phyloP scores from a whole-genome alignment of 2,329 filamentous ascomycete species.

The Penicillium sp. region DNA sequence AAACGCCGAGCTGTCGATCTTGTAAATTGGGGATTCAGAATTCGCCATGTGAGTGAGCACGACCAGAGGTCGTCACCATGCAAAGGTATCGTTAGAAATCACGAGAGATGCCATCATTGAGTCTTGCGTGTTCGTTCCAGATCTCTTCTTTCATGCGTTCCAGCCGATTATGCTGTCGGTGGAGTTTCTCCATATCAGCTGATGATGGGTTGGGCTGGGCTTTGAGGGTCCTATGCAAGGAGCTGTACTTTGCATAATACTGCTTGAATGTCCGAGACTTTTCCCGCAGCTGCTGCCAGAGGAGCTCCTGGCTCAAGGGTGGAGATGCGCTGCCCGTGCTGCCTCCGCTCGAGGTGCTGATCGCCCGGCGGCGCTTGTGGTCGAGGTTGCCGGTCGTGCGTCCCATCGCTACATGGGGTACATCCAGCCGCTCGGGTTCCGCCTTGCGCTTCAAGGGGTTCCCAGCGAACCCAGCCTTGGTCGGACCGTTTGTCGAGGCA shows the following conservation, averaged over 20 bases:
- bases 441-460: conserved; percentile 42
- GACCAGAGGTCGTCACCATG: conserved; percentile 11
- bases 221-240: conserved; percentile 48
- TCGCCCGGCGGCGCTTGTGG: conserved; percentile 38
- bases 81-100: conserved; percentile 9
- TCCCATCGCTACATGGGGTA: conserved; percentile 17
- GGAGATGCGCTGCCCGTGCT: conserved; percentile 42
- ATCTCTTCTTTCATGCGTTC: conserved; percentile 57
- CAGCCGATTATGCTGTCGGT: conserved; percentile 51
- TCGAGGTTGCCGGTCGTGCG: conserved; percentile 38
- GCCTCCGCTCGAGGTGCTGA: conserved; percentile 37
- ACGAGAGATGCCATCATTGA: conserved; percentile 25
- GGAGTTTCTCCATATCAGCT: conserved; percentile 50
- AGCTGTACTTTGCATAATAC: conserved; percentile 55
- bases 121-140: conserved; percentile 41
- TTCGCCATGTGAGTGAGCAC: conserved; percentile 10
- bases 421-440: conserved; percentile 28
- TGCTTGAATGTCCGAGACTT: conserved; percentile 50
- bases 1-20: conserved; percentile 11
- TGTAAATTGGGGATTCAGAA: conserved; percentile 2
- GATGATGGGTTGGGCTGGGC: conserved; percentile 41
- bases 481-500: conserved; percentile 25
- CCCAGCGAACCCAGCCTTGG: conserved; percentile 23
- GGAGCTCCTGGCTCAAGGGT: conserved; percentile 33
- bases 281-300: conserved; percentile 37